Conservation (phyloP, 2,329 filamentous ascomycete genomes). For the Dactylellina drechsleri region DNA sequence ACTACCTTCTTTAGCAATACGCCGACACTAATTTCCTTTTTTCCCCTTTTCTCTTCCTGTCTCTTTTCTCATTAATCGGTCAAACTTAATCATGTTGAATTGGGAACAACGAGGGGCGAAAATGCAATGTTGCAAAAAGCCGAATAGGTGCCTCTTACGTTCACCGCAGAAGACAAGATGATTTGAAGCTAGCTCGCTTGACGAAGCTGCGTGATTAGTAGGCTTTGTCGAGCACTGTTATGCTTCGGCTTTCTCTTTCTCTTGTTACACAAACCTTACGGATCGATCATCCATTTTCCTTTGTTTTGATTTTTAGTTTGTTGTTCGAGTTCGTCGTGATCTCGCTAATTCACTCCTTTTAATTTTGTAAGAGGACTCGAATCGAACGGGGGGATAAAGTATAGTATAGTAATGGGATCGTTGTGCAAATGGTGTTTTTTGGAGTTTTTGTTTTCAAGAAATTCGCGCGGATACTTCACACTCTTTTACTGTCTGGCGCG, state of each 20-base stretch:
- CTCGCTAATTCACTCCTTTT: too few relatives aligned
- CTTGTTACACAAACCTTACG: constrained; percentile 17
- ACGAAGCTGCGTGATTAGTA: constrained; percentile 3
- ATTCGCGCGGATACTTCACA: too few relatives aligned
- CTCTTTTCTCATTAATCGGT: not conserved
- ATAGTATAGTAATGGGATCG: too few relatives aligned
- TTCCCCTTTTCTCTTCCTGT: constrained; percentile 1
- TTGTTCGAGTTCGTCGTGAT: not conserved
- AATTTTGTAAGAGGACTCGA: too few relatives aligned
- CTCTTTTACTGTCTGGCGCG: too few relatives aligned
- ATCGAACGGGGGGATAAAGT: too few relatives aligned
- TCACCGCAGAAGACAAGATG: constrained; percentile 28
- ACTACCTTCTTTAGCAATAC: constrained; percentile 20
- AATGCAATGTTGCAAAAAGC: constrained; percentile 8
- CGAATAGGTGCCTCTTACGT: constrained; percentile 51
- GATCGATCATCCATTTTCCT: constrained; percentile 53
- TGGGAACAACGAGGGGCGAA: constrained; percentile 39
- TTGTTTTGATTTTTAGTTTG: constrained; percentile 10
- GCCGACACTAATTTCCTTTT: constrained; percentile 27
- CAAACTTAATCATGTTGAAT: constrained; percentile 17
- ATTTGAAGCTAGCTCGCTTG: not conserved
- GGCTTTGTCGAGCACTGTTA: not conserved
- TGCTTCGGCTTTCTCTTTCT: not conserved
- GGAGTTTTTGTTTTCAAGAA: too few relatives aligned
- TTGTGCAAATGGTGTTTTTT: too few relatives aligned